A percentile compares a stretch with the other conserved stretches of the same genome.
Evolutionary conservation across 768 basidiomycete genomes (phyloP).

Genomic region (Termitomyces sp.): DNA sequence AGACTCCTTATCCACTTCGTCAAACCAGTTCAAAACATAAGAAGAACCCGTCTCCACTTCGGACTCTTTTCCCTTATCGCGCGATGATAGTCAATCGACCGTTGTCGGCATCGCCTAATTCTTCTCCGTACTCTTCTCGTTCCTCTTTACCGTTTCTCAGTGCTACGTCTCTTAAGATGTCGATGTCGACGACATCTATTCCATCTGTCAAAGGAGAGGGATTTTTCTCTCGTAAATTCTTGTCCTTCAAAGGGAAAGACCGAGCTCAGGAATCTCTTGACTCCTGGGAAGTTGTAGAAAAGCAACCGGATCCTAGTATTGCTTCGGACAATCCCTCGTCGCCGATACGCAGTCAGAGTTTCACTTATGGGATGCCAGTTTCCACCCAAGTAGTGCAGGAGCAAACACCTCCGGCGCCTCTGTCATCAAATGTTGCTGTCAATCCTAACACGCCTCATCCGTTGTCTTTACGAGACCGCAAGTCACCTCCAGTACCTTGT

Average conservation of each 20-base stretch:
- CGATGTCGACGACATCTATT: conserved; percentile 33
- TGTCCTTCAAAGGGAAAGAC: conserved; percentile 40
- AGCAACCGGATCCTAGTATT: conserved; percentile 18
- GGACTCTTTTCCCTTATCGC: conserved; percentile 42
- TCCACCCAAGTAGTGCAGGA: conserved; percentile 3
- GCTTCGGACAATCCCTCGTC: conserved; percentile 23
- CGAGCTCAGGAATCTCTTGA: conserved; percentile 34
- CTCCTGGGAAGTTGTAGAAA: conserved; percentile 44
- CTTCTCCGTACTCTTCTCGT: conserved; percentile 37
- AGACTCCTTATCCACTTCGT: conserved; percentile 6
- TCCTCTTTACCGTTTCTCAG: conserved; percentile 38
- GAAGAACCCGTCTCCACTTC: conserved; percentile 43
- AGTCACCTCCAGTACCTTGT: conserved; percentile 22
- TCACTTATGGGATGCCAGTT: conserved; percentile 20
- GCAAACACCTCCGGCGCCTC: conserved; percentile 2
- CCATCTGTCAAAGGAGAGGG: conserved; percentile 29
- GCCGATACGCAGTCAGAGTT: conserved; percentile 25
- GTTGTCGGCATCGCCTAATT: conserved; percentile 35
- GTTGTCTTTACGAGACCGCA: conserved; percentile 23
- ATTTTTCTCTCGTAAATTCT: conserved; percentile 31
- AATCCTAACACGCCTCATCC: conserved; percentile 12
- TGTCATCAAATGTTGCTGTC: conserved; percentile 4
- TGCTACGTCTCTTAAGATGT: conserved; percentile 39
- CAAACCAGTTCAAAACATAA: conserved; percentile 29
- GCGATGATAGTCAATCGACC: conserved; percentile 31